Conservation (phyloP, 164 flowering plant species). For the Chimonanthus salicifolius region DNA sequence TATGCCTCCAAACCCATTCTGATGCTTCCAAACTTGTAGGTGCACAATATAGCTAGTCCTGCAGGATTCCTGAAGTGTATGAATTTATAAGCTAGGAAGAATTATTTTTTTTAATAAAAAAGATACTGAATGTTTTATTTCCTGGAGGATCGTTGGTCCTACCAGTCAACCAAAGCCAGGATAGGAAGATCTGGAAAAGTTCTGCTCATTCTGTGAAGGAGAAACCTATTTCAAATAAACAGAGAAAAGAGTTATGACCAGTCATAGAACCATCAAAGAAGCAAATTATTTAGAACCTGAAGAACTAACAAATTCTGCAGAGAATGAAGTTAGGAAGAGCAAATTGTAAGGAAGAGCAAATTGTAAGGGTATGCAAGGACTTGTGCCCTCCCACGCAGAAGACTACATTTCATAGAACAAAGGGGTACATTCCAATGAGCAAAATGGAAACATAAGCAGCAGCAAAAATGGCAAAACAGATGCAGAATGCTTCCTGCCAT, state of each 20-base stretch:
- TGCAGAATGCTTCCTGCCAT: too few species aligned
- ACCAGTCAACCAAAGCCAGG: slow-evolving; percentile 91
- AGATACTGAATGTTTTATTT: not conserved
- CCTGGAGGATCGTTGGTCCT: slow-evolving; percentile 9
- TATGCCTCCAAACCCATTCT: slow-evolving; percentile 98
- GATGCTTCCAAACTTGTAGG: slow-evolving; percentile 90
- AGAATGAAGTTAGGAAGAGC: not conserved
- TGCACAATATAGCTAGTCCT: slow-evolving; percentile 82
- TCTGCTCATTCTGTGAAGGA: slow-evolving; percentile 73
- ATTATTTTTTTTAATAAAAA: not conserved
- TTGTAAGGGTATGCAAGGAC: not conserved
- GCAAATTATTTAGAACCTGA: not conserved
- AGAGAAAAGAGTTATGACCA: not conserved
- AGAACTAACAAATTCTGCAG: not conserved
- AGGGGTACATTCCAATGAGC: not conserved
- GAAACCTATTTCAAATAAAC: slow-evolving; percentile 40
- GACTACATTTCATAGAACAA: not conserved
- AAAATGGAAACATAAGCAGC: too few species aligned
- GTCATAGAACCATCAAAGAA: not conserved
- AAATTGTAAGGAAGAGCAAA: not conserved
- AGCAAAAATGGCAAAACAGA: too few species aligned
- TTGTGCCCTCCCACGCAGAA: not conserved
- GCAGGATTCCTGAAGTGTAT: slow-evolving; percentile 72
- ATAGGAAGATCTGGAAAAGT: slow-evolving; percentile 68
- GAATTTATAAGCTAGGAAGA: not conserved